Evolutionary conservation across 2,329 filamentous ascomycete species (phyloP).

Genomic region (Chaetomiaceae sp.): DNA sequence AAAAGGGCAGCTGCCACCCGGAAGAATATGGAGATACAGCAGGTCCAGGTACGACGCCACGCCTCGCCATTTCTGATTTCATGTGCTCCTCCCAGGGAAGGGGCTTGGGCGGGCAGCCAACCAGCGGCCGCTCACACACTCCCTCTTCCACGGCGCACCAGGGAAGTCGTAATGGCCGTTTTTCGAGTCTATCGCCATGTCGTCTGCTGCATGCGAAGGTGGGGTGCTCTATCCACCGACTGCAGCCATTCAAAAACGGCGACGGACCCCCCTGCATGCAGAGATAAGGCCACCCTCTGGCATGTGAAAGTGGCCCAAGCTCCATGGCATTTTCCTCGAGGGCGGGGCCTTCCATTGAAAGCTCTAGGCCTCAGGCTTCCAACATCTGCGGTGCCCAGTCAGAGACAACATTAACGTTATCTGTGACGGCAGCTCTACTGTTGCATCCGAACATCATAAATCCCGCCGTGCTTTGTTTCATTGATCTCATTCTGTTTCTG

Average conservation of each 20-base stretch:
- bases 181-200: slow-evolving; percentile 4
- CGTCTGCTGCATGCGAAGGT: slow-evolving; percentile 4
- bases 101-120: slow-evolving; percentile 8
- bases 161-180: not conserved
- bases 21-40: not conserved
- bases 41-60: slow-evolving; percentile 11
- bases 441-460: too few species aligned
- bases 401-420: too few species aligned
- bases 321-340: not conserved
- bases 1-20: not conserved
- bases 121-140: not conserved
- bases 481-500: too few species aligned
- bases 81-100: slow-evolving; percentile 14
- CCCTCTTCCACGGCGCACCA: not conserved
- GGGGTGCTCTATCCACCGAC: slow-evolving; percentile 1
- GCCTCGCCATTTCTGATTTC: slow-evolving; percentile 12
- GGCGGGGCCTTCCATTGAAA: too few species aligned
- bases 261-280: not conserved
- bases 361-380: too few species aligned
- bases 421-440: too few species aligned
- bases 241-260: slow-evolving; percentile 3
- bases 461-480: too few species aligned
- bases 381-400: too few species aligned
- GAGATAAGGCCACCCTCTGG: not conserved
- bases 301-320: slow-evolving; percentile 10